Base-by-base conservation (phyloP, 768 basidiomycete genomes). In the Boletus rubescentipes region DNA sequence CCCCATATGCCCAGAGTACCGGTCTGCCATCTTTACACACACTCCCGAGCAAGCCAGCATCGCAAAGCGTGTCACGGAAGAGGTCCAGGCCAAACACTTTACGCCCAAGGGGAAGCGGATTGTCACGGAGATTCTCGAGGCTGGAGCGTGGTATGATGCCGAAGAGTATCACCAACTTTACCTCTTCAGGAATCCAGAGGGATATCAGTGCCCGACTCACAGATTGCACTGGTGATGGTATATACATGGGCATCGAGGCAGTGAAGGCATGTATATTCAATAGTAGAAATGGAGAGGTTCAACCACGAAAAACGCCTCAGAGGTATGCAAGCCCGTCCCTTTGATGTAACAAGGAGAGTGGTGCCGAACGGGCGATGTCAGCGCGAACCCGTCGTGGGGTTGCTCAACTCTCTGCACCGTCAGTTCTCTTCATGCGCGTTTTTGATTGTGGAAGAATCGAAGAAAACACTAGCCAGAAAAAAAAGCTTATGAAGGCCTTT, bases 201-300 rank as follows among this genome's bases (percentile, higher is more conserved):
- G 95, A 9, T 97, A 97, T 67, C 91, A 94, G 62, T 98, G 95
- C 72, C 87, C 94, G 0, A 93, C 89, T 3, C 94, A 96, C 71
- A 77, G 74, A 36, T 73, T 95, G 42, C 85, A 92, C 64, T 96
- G 93, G 93, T 93, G 2, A 50, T 36, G 20, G 9, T 21, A 29
- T 18, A 26, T 26, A 26, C 26, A 6, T 26, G 26, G 26, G 26
- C 26, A 26, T 26, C 26, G 26, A 26, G 26, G 6, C 6, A 26
- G 26, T 26, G 6, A 26, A 26, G 26, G 4, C 3, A 26, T 26
- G 26, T 26, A 26, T 3, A 6, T 26, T 6, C 26, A 26, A 26
- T 26, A 26, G 26, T 26, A 26, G 26, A 26, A 26, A 26, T 26
- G 4, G 6, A 26, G 26, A 26, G 26, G 12, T 31, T 54, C 61